Percentiles rank a stretch among this genome's conserved stretches.
Conservation (phyloP, 2,329 filamentous ascomycete genomes). For the Xylaria sp. region DNA sequence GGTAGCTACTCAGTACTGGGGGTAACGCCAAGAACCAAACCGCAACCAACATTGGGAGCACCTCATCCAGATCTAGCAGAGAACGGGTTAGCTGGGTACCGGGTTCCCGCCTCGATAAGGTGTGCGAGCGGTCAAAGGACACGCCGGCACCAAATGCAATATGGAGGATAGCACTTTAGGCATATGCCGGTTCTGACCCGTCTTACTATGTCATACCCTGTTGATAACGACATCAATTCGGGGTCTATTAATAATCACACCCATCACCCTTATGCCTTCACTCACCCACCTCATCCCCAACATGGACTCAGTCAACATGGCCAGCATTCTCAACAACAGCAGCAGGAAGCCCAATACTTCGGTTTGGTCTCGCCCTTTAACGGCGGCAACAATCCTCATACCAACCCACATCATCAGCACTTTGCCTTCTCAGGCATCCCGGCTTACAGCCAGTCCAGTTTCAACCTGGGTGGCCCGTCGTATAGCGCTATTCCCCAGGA, state of each 20-base stretch:
- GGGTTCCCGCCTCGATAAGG: constrained; percentile 20
- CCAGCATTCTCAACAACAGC: constrained; percentile 21
- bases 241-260: constrained; percentile 37
- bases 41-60: neutral
- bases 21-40: constrained; percentile 19
- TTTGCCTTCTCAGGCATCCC: constrained; percentile 16
- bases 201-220: constrained; percentile 38
- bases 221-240: constrained; percentile 26
- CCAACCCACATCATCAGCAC: constrained; percentile 8
- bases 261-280: constrained; percentile 26
- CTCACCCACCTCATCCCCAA: constrained; percentile 13
- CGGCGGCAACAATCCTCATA: constrained; percentile 4
- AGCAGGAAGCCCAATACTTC: constrained; percentile 26
- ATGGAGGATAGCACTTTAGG: constrained; percentile 31
- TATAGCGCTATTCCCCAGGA: constrained; percentile 21
- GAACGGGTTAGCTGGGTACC: neutral
- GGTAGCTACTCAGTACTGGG: neutral
- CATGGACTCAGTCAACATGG: constrained; percentile 22
- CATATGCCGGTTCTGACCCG: constrained; percentile 30
- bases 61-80: neutral
- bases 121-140: constrained; percentile 7
- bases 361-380: constrained; percentile 13
- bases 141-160: constrained; percentile 21
- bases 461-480: constrained; percentile 23
- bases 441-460: constrained; percentile 24